These are phyloP conservation scores for Aureobasidium sp. DNA, from an alignment of 2,329 filamentous ascomycete genomes.

Conservation along the genomic window DNA sequence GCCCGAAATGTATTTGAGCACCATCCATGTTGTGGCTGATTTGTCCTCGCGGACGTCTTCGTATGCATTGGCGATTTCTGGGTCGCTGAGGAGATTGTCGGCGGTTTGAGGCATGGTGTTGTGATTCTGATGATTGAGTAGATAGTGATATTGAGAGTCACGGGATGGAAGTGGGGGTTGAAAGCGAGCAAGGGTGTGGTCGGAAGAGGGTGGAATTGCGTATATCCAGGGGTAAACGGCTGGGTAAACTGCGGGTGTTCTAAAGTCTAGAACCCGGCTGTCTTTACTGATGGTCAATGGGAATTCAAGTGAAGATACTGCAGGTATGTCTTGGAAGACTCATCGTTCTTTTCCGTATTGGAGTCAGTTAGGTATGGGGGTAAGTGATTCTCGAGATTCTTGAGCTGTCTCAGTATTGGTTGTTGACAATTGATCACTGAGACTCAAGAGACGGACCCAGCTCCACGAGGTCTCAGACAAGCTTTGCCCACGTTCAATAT, in stretches of 20 bases:
- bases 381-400: no score
- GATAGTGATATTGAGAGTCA: neutral
- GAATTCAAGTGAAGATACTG: neutral
- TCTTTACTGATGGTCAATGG: neutral
- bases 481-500: no score
- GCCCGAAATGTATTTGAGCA: conserved; percentile 8
- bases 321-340: no score
- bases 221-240: conserved; percentile 8
- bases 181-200: neutral
- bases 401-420: no score
- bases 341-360: no score
- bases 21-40: conserved; percentile 10
- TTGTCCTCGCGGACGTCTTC: conserved; percentile 6
- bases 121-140: neutral
- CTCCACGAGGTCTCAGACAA: no score
- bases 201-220: neutral
- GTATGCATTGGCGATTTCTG: conserved; percentile 7
- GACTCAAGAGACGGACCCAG: no score
- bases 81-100: conserved; percentile 9
- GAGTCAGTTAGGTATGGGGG: no score
- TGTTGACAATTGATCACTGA: no score
- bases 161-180: no score
- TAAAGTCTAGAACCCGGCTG: neutral
- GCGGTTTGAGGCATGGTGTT: conserved; percentile 5
- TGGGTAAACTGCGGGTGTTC: neutral